A percentile compares a stretch with the other conserved stretches of the same genome.
Evolutionary conservation across 2,329 filamentous ascomycete genomes (phyloP).

Genomic region (Calonectria hawksworthii): DNA sequence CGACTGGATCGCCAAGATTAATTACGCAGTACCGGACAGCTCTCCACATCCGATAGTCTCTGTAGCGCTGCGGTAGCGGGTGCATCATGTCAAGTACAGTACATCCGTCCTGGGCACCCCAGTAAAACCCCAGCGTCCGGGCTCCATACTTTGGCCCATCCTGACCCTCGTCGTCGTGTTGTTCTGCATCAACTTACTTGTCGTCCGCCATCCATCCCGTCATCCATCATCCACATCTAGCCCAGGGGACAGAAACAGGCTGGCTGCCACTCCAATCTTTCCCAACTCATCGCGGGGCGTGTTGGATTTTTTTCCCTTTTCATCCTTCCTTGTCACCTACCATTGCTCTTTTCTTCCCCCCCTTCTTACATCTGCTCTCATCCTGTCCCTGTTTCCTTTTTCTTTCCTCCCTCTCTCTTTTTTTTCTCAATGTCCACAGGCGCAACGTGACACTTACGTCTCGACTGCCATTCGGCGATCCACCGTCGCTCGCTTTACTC

Average conservation of each 20-base stretch:
- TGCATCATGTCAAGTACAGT: constrained; percentile 21
- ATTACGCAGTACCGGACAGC: constrained; percentile 26
- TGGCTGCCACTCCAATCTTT: constrained; percentile 37
- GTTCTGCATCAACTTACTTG: constrained; percentile 25
- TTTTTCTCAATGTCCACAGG: constrained; percentile 11
- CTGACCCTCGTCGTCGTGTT: constrained; percentile 31
- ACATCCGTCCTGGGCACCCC: constrained; percentile 23
- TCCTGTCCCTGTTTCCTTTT: background rate
- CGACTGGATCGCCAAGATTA: constrained; percentile 17
- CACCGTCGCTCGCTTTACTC: constrained; percentile 32
- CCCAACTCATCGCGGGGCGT: constrained; percentile 36
- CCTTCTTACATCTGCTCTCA: constrained; percentile 15
- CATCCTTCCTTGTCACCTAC: background rate
- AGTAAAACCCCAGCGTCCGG: constrained; percentile 32
- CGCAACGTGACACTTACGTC: constrained; percentile 23
- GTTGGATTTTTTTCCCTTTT: constrained; percentile 21
- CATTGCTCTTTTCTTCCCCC: constrained; percentile 1
- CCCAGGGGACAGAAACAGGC: constrained; percentile 24
- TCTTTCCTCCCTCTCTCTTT: constrained; percentile 14
- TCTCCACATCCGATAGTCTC: constrained; percentile 18
- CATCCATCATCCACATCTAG: constrained; percentile 34
- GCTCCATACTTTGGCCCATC: constrained; percentile 34
- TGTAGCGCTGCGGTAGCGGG: constrained; percentile 3
- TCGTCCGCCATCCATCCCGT: constrained; percentile 38
- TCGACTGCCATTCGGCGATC: constrained; percentile 21